Evolutionary conservation across 1,284 basidiomycete genomes (phyloP), one percentile per base, ranked within the genome.

Genomic region (Caloboletus inedulis): DNA sequence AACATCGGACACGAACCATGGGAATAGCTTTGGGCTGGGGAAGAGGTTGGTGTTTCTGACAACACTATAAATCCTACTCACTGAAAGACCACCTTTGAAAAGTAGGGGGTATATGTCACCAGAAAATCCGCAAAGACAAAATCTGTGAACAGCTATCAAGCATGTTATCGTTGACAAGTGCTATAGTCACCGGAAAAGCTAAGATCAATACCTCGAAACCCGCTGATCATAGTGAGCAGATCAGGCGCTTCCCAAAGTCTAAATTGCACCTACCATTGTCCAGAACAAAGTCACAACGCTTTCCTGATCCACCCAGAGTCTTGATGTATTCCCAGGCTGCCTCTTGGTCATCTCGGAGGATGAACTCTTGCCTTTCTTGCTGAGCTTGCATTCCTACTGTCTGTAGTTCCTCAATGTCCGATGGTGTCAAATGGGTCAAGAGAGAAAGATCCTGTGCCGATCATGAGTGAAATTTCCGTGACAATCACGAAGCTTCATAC

Each of bases 1-100:
- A 19, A 94, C 92, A 67, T 94, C 92, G 13, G 89, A 93, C 46
- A 96, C 94, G 65, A 96, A 98, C 94, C 92, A 94, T 0, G 93
- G 92, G 49, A 95, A 88, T 9, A 89, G 74, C 69, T 95, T 95
- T 0, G 91, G 89, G 69, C 90, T 93, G 49, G 0, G 46, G 18
- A 21, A 50, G 50, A 55, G 8, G 43, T 69, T 14, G 66, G 45
- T 14, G 12, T 14, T 48, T 47, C 44, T 34, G 12, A 46, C 19
- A 36, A 4, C 5, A 37, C 7, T 4, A 2, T 7, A 2, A 34
- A 18, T 46, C 29, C 19, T 18, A 75, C 89, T 53, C 59, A 94
- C 93, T 97, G 94, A 74, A 97, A 96, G 48, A 92, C 83, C 16
- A 94, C 87, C 62, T 82, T 80, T 8, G 79, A 79, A 44, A 91